Evolutionary conservation across 148 eudicot species (phyloP).

Genomic region (Spergularia bocconei): DNA sequence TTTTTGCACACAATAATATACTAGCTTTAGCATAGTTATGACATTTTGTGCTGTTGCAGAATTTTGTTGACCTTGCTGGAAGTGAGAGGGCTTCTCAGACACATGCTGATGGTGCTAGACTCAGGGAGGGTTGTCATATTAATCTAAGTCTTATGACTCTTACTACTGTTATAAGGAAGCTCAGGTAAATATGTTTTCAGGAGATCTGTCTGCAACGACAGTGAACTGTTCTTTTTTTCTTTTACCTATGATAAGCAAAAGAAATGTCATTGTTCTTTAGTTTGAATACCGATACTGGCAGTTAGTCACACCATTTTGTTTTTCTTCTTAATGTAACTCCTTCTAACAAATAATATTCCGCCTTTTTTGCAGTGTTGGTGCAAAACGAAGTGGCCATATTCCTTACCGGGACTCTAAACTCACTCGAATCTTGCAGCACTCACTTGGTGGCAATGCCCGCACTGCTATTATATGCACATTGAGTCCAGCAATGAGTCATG

Average conservation of each 20-base stretch:
- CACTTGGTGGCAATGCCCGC: constrained; percentile 95
- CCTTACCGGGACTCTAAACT: constrained; percentile 95
- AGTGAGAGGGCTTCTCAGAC: constrained; percentile 98
- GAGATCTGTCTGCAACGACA: no score
- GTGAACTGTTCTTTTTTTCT: not conserved
- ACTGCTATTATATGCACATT: constrained; percentile 93
- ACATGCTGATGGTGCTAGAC: constrained; percentile 87
- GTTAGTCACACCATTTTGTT: no score
- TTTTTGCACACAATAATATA: not conserved
- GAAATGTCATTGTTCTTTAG: not conserved
- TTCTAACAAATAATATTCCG: not conserved
- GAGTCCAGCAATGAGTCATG: constrained; percentile 87
- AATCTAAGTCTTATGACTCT: constrained; percentile 95
- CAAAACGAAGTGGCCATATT: constrained; percentile 80
- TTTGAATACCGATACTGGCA: not conserved
- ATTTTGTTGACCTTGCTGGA: constrained; percentile 95
- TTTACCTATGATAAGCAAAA: not conserved
- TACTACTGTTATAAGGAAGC: constrained; percentile 91
- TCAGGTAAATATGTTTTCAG: constrained; percentile 50
- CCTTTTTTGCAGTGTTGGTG: constrained; percentile 60
- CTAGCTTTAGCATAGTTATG: not conserved
- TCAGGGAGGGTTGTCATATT: constrained; percentile 95
- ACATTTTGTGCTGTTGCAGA: constrained; percentile 42
- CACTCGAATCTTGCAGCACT: constrained; percentile 86
- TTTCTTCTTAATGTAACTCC: not conserved